Percentiles rank a stretch among this genome's conserved stretches.
Conservation (phyloP, 2,329 filamentous ascomycete species). For the Penicillium aurantiogriseum region DNA sequence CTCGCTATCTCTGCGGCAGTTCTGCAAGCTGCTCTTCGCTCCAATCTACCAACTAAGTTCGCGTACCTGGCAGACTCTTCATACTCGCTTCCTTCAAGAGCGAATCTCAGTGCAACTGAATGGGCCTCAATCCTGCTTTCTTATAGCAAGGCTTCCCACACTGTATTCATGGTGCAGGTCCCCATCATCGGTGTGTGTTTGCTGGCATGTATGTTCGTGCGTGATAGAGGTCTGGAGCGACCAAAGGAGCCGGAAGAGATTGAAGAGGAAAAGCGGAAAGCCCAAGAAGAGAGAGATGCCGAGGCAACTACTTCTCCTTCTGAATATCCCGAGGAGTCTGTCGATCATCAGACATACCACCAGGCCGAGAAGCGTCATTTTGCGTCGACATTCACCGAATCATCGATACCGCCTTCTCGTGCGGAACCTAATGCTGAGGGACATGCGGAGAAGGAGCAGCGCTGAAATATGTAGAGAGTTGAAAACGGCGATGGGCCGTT, state of each 20-base stretch:
- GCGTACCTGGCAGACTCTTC: constrained; percentile 41
- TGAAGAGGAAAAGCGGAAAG: constrained; percentile 30
- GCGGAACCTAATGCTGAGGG: constrained; percentile 1
- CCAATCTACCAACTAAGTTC: constrained; percentile 41
- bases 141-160: constrained; percentile 54
- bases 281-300: constrained; percentile 23
- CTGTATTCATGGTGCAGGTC: constrained; percentile 58
- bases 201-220: constrained; percentile 52
- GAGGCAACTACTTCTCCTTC: constrained; percentile 14
- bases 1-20: constrained; percentile 59
- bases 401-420: constrained; percentile 15
- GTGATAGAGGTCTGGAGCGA: constrained; percentile 49
- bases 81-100: constrained; percentile 36
- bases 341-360: constrained; percentile 3
- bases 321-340: constrained; percentile 1
- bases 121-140: constrained; percentile 48
- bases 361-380: constrained; percentile 13
- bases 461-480: neutral
- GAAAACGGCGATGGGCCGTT: neutral
- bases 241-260: constrained; percentile 33
- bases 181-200: constrained; percentile 55
- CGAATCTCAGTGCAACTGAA: constrained; percentile 33
- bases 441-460: neutral
- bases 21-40: constrained; percentile 40
- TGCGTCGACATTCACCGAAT: constrained; percentile 15